phyloP scores from a whole-genome alignment of 139 green algal species.

The Protoeuglena noctilucae region DNA sequence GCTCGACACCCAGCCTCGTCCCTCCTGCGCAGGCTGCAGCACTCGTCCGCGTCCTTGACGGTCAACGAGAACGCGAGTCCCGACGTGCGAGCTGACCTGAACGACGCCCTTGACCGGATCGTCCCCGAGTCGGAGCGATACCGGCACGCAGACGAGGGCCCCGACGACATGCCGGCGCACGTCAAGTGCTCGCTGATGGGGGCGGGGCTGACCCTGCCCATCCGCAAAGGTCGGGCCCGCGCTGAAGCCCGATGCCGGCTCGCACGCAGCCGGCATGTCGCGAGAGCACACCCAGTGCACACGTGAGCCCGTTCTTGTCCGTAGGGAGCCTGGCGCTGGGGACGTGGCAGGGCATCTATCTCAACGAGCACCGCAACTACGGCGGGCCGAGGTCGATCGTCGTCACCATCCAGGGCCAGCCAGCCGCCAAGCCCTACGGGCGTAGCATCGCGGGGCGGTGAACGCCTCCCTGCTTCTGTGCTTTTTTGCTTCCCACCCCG shows the following conservation, averaged over 20 bases:
- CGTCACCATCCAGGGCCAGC: not conserved
- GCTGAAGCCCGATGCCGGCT: not conserved
- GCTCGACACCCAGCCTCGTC: too few relatives aligned
- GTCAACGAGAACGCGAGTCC: constrained; percentile 19
- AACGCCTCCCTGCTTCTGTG: too few relatives aligned
- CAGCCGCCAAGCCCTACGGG: too few relatives aligned
- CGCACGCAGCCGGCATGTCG: not conserved
- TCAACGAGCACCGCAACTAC: constrained; percentile 26
- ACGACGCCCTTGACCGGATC: constrained; percentile 15
- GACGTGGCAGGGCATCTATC: constrained; percentile 20
- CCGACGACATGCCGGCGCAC: constrained; percentile 33
- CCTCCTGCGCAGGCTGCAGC: too few relatives aligned
- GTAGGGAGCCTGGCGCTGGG: constrained; percentile 11
- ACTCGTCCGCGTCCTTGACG: constrained; percentile 25
- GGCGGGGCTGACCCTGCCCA: constrained; percentile 17
- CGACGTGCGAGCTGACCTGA: constrained; percentile 14
- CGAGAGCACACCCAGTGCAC: too few relatives aligned
- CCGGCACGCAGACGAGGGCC: constrained; percentile 14
- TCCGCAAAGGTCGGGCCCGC: constrained; percentile 7
- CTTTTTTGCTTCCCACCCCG: too few relatives aligned
- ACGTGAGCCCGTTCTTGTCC: too few relatives aligned
- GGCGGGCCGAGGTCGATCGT: constrained; percentile 6
- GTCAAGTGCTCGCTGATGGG: constrained; percentile 29
- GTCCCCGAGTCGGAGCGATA: constrained; percentile 13
- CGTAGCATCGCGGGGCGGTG: too few relatives aligned